phyloP scores from a whole-genome alignment of 495 filamentous ascomycete species.

The Neurospora tetraspora region DNA sequence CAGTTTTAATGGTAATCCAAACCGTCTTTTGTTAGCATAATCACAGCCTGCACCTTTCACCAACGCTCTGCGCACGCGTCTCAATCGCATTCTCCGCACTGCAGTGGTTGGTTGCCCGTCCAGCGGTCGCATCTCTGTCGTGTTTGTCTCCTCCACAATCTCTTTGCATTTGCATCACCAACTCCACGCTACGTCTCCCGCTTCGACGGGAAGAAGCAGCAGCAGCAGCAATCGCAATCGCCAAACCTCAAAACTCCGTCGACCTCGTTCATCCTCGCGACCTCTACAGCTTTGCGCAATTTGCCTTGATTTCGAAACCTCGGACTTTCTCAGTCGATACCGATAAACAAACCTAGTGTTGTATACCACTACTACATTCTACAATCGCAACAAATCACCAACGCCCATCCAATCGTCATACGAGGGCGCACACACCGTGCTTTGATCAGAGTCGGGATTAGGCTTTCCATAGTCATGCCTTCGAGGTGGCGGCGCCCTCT shows the following conservation, averaged over 20 bases:
- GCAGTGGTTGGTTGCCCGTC: neutral
- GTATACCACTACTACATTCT: slow-evolving; percentile 2
- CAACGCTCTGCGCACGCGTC: neutral
- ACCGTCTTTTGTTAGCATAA: neutral
- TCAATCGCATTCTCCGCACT: neutral
- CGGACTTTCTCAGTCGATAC: neutral
- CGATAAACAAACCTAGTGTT: neutral
- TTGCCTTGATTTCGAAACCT: neutral
- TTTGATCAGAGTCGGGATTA: slow-evolving; percentile 5
- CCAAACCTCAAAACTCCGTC: neutral
- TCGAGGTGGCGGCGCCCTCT: slow-evolving; percentile 17
- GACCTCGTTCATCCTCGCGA: too few relatives aligned
- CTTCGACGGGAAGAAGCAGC: neutral
- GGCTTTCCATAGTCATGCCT: slow-evolving; percentile 23
- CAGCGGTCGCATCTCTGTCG: neutral
- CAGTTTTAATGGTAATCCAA: neutral
- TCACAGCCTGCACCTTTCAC: neutral
- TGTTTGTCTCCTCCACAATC: neutral
- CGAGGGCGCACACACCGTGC: neutral
- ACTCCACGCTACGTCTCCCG: neutral
- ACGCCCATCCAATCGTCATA: neutral
- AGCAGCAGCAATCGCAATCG: too few relatives aligned
- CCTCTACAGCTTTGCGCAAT: neutral
- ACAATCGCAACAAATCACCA: neutral
- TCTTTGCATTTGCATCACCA: neutral